Percentiles rank a stretch among this genome's conserved stretches.
Evolutionary conservation across 495 filamentous ascomycete species (phyloP).

Genomic region (Lindgomyces ingoldianus): DNA sequence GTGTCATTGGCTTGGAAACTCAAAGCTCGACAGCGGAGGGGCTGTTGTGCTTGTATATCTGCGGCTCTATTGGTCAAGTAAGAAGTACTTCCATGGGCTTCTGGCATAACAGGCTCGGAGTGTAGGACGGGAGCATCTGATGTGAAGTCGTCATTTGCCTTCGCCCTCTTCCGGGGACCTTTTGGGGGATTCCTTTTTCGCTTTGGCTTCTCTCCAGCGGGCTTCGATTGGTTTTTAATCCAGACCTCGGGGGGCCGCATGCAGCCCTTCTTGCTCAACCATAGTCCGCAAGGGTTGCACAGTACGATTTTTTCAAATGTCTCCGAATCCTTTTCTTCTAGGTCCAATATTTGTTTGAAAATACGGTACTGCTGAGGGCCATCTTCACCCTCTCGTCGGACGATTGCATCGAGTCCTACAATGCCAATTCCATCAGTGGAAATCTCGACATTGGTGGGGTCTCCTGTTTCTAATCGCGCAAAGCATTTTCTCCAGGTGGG

Average conservation of each 20-base stretch:
- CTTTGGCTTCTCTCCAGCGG: slow-evolving; percentile 38
- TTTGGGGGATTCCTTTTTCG: slow-evolving; percentile 38
- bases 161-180: slow-evolving; percentile 28
- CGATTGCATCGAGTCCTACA: slow-evolving; percentile 64
- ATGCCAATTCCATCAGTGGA: slow-evolving; percentile 63
- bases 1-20: slow-evolving; percentile 2
- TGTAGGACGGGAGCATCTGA: slow-evolving; percentile 26
- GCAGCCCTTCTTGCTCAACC: slow-evolving; percentile 80
- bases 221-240: slow-evolving; percentile 56
- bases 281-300: slow-evolving; percentile 96
- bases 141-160: slow-evolving; percentile 8
- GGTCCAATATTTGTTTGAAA: slow-evolving; percentile 71
- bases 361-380: slow-evolving; percentile 64
- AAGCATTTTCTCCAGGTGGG: slow-evolving; percentile 93
- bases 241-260: slow-evolving; percentile 84
- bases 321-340: slow-evolving; percentile 56
- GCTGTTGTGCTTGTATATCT: neutral
- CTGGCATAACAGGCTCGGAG: slow-evolving; percentile 14
- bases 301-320: slow-evolving; percentile 70
- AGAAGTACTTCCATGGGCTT: neutral
- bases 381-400: slow-evolving; percentile 58
- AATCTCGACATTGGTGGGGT: slow-evolving; percentile 62
- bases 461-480: slow-evolving; percentile 64
- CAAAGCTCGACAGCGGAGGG: neutral
- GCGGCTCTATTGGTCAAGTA: neutral